Conservation (phyloP, 352 stramenopile species). For the Pythium insidiosum region DNA sequence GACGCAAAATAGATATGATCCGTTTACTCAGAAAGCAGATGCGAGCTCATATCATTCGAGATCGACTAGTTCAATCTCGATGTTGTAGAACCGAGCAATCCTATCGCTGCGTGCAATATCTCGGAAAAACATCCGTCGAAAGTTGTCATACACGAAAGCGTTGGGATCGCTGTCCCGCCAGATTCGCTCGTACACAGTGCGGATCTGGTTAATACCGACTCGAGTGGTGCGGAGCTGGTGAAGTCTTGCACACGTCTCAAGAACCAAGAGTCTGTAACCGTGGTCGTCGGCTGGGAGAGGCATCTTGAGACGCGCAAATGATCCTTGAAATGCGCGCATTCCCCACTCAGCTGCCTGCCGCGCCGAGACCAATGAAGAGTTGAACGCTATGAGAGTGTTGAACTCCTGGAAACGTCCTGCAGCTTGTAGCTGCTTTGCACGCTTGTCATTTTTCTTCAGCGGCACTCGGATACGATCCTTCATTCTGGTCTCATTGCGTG, state of each 20-base stretch:
- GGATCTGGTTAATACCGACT: conserved; percentile 17
- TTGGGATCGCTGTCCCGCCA: conserved; percentile 6
- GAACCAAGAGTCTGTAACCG: not conserved
- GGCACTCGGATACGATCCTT: conserved; percentile 3
- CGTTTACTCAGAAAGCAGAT: too few relatives aligned
- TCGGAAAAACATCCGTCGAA: conserved; percentile 1
- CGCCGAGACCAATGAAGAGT: conserved; percentile 6
- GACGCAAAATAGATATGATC: too few relatives aligned
- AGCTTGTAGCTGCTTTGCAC: conserved; percentile 1
- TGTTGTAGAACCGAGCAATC: not conserved
- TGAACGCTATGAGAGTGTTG: not conserved
- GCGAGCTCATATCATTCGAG: too few relatives aligned
- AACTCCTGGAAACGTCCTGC: not conserved
- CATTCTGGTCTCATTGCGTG: not conserved
- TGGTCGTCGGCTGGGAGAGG: conserved; percentile 8
- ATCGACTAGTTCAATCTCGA: too few relatives aligned
- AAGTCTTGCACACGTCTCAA: conserved; percentile 2
- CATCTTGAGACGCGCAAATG: conserved; percentile 11
- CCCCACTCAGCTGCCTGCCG: conserved; percentile 14
- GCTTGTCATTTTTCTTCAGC: conserved; percentile 6
- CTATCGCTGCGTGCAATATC: conserved; percentile 1
- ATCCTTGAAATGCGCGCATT: conserved; percentile 11
- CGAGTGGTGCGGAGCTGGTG: conserved; percentile 8
- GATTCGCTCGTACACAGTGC: conserved; percentile 13
- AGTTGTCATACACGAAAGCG: not conserved